phyloP scores from a whole-genome alignment of 2,329 filamentous ascomycete genomes.

The Pseudopithomyces maydicus region DNA sequence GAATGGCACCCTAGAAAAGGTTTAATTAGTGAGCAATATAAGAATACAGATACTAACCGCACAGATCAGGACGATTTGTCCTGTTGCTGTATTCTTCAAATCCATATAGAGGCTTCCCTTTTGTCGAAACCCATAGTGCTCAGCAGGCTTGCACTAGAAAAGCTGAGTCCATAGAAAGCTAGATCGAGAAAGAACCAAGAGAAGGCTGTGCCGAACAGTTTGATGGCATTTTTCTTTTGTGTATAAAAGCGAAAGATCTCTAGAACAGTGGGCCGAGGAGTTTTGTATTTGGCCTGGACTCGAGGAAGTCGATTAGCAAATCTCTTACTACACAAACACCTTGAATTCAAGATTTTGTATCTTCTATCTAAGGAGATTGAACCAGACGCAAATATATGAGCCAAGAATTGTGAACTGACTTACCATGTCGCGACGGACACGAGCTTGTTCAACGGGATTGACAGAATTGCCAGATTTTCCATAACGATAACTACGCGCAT shows the following conservation, averaged over 20 bases:
- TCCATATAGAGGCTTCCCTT: conserved; percentile 69
- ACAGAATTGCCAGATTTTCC: conserved; percentile 63
- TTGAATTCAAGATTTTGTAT: too few relatives aligned
- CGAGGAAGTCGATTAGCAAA: background rate
- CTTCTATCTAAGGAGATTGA: too few relatives aligned
- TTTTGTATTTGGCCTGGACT: conserved; percentile 33
- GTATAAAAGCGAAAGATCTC: conserved; percentile 75
- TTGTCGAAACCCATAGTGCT: conserved; percentile 72
- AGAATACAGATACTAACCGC: conserved; percentile 46
- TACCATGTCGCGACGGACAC: conserved; percentile 51
- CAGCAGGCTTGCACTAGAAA: conserved; percentile 78
- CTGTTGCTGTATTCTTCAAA: conserved; percentile 75
- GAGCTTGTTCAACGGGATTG: conserved; percentile 68
- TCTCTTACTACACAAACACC: conserved; percentile 18
- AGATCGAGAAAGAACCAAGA: conserved; percentile 75
- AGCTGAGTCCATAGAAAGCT: conserved; percentile 62
- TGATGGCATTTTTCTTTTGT: conserved; percentile 70
- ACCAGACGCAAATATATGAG: background rate
- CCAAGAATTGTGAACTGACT: background rate
- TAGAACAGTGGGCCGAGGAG: conserved; percentile 32
- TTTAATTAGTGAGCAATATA: background rate
- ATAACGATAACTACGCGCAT: conserved; percentile 73
- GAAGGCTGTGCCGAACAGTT: conserved; percentile 75
- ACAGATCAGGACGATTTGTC: conserved; percentile 78
- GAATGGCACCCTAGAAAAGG: conserved; percentile 65